phyloP scores from a whole-genome alignment of 257 asterid genomes.

The Misopates orontium region DNA sequence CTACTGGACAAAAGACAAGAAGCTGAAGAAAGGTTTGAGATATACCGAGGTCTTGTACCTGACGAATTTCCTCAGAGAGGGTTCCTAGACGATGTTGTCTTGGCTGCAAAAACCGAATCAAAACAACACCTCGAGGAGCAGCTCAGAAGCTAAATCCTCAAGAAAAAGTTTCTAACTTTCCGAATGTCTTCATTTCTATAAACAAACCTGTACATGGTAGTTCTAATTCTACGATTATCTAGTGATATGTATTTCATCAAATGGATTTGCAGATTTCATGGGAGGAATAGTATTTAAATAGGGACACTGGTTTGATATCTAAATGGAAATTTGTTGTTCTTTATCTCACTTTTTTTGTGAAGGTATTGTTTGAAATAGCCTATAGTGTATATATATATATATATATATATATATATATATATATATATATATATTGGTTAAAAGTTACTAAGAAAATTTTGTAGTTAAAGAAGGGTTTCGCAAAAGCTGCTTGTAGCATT shows the following conservation, averaged over 20 bases:
- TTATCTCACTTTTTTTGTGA: too few relatives aligned
- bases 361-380: too few relatives aligned
- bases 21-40: constrained; percentile 71
- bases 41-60: constrained; percentile 77
- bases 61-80: constrained; percentile 81
- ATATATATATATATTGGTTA: too few relatives aligned
- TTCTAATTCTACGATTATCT: not conserved
- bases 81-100: constrained; percentile 77
- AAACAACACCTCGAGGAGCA: constrained; percentile 57
- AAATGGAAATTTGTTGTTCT: too few relatives aligned
- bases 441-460: too few relatives aligned
- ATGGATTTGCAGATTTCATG: not conserved
- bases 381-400: too few relatives aligned
- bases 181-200: constrained; percentile 7
- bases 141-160: constrained; percentile 34
- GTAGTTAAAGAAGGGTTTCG: too few relatives aligned
- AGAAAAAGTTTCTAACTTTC: not conserved
- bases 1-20: constrained; percentile 66
- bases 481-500: too few relatives aligned
- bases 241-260: constrained; percentile 8
- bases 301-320: too few relatives aligned
- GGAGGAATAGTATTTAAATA: too few relatives aligned
- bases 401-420: too few relatives aligned
- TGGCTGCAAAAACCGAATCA: constrained; percentile 74
- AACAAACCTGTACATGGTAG: not conserved